phyloP scores from a whole-genome alignment of 257 asterid genomes.

The Solanum paucissectum region DNA sequence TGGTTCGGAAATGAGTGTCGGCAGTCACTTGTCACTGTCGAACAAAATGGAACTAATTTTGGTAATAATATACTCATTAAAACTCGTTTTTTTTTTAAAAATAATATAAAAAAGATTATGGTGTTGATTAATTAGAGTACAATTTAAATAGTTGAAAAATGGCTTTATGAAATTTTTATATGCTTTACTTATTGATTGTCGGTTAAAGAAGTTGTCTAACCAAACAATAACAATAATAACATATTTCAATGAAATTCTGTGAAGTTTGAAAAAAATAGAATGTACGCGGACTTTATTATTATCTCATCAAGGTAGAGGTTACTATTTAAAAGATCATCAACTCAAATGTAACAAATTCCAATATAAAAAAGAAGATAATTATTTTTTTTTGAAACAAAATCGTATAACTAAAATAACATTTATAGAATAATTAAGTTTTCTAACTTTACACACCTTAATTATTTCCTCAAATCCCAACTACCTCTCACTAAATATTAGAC shows the following conservation, averaged over 20 bases:
- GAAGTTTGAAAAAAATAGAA: too few species aligned
- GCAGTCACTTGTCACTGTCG: constrained; percentile 49
- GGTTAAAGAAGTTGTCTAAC: background rate
- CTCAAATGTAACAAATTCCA: too few species aligned
- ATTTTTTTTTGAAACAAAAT: too few species aligned
- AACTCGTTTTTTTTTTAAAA: background rate
- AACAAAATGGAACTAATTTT: background rate
- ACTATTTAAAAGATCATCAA: too few species aligned
- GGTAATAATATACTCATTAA: background rate
- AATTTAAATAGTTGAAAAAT: background rate
- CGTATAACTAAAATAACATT: background rate
- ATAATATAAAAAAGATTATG: background rate
- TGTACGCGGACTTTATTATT: too few species aligned
- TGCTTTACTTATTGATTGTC: background rate
- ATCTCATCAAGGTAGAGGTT: too few species aligned
- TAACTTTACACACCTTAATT: background rate
- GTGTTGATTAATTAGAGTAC: background rate
- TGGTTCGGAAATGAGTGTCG: constrained; percentile 52
- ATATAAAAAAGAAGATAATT: too few species aligned
- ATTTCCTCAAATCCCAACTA: background rate
- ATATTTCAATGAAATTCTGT: too few species aligned
- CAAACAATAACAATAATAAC: background rate
- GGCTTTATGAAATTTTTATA: too few species aligned
- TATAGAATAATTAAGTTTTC: background rate
- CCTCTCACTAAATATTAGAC: background rate